Base-by-base conservation (phyloP, 805 yeast genomes). In the Ogataea henricii region DNA sequence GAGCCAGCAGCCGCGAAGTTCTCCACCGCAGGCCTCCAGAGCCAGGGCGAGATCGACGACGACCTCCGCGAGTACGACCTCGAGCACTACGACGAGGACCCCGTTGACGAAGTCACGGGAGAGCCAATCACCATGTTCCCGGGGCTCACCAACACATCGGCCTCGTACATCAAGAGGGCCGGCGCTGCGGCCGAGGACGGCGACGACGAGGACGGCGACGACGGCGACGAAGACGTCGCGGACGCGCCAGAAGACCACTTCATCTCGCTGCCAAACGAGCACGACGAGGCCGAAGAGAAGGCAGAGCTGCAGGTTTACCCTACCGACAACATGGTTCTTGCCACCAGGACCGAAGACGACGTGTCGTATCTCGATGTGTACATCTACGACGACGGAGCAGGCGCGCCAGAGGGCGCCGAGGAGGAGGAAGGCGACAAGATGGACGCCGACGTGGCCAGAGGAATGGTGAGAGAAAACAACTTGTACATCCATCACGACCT, bases 301-400 rank as follows among this genome's bases (percentile, higher is more conserved):
- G 78, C 83, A 53, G 97, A 92, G 65, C 73, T 83, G 59, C 96
- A 88, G 63, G 82, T 94, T 34, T 83, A 86, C 59, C 92, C 96
- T 40, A 84, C 94, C 1, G 99, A 94, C 67, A 94, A 89, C 64
- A 70, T 94, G 72, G 78, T 94, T 25, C 76, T 94, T 56, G 90
- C 96, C 7, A 85, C 97, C 1, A 84, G 96, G 72, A 94, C 99
- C 3, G 98, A 94, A 64, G 99, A 94, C 67, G 97, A 92, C 42
- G 76, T 94, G 39, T 89, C 97, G 6, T 87, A 85, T 63, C 73
- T 94, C 62, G 98, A 94, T 61, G 95, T 92, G 3, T 92, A 92
- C 61, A 87, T 94, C 20, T 94, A 91, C 65, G 98, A 94, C 64
- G 96, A 91, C 63, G 90, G 91, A 63, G 91, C 92, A 18, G 92